Percentiles rank a stretch among this genome's conserved stretches.
These are phyloP conservation scores for Grifola frondosa DNA, from an alignment of 1,284 basidiomycete species.

Conservation along the genomic window DNA sequence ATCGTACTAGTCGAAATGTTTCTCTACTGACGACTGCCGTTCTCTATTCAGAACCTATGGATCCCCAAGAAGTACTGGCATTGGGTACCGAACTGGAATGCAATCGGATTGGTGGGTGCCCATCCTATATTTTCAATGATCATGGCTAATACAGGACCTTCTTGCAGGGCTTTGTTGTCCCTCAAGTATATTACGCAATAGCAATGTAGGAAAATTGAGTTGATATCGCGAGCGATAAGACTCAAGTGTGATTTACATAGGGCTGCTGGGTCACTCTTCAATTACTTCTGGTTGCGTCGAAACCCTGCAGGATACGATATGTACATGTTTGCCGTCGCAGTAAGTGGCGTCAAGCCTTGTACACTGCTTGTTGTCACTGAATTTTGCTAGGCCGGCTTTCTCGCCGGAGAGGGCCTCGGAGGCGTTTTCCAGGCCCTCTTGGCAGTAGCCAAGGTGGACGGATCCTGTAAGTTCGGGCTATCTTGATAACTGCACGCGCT, in stretches of 20 bases:
- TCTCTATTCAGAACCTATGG: constrained; percentile 41
- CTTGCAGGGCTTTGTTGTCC: constrained; percentile 21
- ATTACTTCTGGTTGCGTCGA: constrained; percentile 50
- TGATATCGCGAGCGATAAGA: too few species aligned
- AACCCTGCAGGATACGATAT: constrained; percentile 48
- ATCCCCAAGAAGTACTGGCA: constrained; percentile 55
- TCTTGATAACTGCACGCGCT: constrained; percentile 1
- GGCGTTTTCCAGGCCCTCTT: constrained; percentile 65
- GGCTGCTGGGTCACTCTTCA: constrained; percentile 43
- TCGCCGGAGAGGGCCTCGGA: constrained; percentile 70
- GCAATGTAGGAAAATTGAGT: constrained; percentile 46
- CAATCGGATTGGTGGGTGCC: constrained; percentile 58
- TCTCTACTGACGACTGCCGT: constrained; percentile 5
- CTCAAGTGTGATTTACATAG: too few species aligned
- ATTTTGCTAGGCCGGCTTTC: constrained; percentile 43
- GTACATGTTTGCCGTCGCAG: constrained; percentile 63
- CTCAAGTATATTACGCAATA: constrained; percentile 35
- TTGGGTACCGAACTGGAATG: constrained; percentile 68
- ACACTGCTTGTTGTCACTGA: background rate
- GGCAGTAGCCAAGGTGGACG: constrained; percentile 49
- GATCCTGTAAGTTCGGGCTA: constrained; percentile 37
- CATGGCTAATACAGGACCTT: constrained; percentile 50
- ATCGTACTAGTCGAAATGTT: background rate
- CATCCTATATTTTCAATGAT: constrained; percentile 39
- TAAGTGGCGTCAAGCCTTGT: background rate